Evolutionary conservation across 768 basidiomycete genomes (phyloP).

Genomic region (Postia placenta): DNA sequence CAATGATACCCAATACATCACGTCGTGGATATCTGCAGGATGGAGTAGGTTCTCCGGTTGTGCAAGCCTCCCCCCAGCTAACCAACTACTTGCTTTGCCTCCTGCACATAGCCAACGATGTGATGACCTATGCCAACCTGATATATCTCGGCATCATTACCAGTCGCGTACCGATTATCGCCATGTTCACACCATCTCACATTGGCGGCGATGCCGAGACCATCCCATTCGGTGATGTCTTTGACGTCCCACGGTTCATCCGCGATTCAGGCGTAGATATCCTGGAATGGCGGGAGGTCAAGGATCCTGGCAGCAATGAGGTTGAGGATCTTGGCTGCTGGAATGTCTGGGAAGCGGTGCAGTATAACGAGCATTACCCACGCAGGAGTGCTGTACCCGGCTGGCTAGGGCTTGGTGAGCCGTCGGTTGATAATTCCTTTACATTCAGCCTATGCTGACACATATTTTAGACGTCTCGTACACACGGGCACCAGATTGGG

Average conservation of each 20-base stretch:
- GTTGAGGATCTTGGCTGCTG: conserved; percentile 37
- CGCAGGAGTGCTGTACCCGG: conserved; percentile 21
- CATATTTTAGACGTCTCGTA: conserved; percentile 28
- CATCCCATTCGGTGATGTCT: conserved; percentile 34
- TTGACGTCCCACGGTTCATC: conserved; percentile 33
- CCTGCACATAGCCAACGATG: conserved; percentile 55
- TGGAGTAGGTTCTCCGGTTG: conserved; percentile 40
- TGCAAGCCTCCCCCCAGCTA: neutral
- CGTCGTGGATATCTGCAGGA: conserved; percentile 72
- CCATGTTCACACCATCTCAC: conserved; percentile 35
- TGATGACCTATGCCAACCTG: conserved; percentile 52
- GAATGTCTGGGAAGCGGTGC: conserved; percentile 34
- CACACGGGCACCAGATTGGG: conserved; percentile 26
- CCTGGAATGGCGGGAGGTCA: conserved; percentile 39
- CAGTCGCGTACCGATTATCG: conserved; percentile 33
- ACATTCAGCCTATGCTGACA: neutral
- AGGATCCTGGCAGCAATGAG: conserved; percentile 24
- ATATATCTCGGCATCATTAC: conserved; percentile 35
- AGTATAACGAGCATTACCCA: conserved; percentile 21
- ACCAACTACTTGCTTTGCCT: neutral
- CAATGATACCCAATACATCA: conserved; percentile 56
- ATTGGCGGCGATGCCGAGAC: conserved; percentile 28
- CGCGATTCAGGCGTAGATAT: conserved; percentile 29
- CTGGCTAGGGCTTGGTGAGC: conserved; percentile 26
- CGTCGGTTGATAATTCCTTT: neutral